A percentile compares a stretch with the other conserved stretches of the same genome.
phyloP scores from a whole-genome alignment of 495 filamentous ascomycete species.

The Hypoxylon crocopeplum region DNA sequence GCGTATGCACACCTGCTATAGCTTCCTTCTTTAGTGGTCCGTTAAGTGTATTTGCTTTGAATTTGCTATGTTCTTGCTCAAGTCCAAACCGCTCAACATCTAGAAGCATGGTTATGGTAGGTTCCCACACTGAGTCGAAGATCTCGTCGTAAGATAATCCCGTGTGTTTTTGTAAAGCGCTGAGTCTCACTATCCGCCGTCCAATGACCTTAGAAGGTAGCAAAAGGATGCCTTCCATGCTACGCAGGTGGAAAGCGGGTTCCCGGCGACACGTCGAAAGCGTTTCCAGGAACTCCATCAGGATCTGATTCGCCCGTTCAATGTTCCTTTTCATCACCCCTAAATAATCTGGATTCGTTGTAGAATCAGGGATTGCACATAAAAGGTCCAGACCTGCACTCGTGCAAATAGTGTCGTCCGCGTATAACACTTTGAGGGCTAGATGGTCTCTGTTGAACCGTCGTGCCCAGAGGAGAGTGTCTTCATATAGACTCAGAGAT shows the following conservation, averaged over 20 bases:
- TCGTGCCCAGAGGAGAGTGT: slow-evolving; percentile 31
- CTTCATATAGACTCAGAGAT: slow-evolving; percentile 30
- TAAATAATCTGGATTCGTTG: background rate
- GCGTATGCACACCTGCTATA: background rate
- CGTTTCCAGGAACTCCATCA: slow-evolving; percentile 23
- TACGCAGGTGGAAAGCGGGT: slow-evolving; percentile 1
- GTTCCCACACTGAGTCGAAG: slow-evolving; percentile 28
- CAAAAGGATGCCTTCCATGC: background rate
- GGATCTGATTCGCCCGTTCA: slow-evolving; percentile 19
- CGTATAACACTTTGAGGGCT: slow-evolving; percentile 5
- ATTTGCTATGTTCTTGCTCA: background rate
- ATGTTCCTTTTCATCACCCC: slow-evolving; percentile 1
- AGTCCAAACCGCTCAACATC: slow-evolving; percentile 27
- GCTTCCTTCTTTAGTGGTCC: background rate
- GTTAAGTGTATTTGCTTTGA: background rate
- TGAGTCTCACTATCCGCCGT: slow-evolving; percentile 10
- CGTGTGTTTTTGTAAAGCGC: slow-evolving; percentile 2
- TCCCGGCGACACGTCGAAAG: background rate
- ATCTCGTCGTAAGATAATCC: slow-evolving; percentile 21
- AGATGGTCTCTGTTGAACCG: slow-evolving; percentile 26
- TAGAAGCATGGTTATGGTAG: slow-evolving; percentile 31
- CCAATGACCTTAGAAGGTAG: slow-evolving; percentile 18
- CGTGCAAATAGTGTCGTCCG: slow-evolving; percentile 1
- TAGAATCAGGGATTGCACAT: slow-evolving; percentile 15
- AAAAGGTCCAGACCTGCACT: slow-evolving; percentile 28